phyloP scores from a whole-genome alignment of 2,329 filamentous ascomycete species.

The Fusarium bactridioides region DNA sequence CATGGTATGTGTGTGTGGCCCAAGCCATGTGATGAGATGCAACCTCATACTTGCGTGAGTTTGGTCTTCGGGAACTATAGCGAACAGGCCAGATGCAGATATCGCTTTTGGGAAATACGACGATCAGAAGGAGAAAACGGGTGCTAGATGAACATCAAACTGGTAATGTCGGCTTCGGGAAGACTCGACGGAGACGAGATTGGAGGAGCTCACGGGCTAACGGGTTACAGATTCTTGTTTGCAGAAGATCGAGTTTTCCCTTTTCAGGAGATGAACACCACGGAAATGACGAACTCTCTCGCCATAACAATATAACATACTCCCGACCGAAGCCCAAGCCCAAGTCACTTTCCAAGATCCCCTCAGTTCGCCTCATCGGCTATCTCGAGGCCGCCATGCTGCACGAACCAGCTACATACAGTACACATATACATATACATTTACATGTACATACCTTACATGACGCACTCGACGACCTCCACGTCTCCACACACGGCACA shows the following conservation, averaged over 20 bases:
- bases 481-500: not conserved
- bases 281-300: not conserved
- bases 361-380: not conserved
- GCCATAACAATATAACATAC: not conserved
- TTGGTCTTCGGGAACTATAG: not conserved
- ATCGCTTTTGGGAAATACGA: conserved; percentile 3
- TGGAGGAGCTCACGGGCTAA: conserved; percentile 11
- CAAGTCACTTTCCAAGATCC: not conserved
- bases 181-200: conserved; percentile 18
- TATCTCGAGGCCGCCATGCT: not conserved
- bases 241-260: not conserved
- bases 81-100: not conserved
- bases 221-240: conserved; percentile 28
- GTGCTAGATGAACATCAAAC: not conserved
- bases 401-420: not conserved
- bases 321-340: not conserved
- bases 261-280: not conserved
- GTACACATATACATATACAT: not conserved
- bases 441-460: not conserved
- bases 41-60: not conserved
- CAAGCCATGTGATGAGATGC: not conserved
- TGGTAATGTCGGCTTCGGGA: conserved; percentile 10
- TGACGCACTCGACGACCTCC: not conserved
- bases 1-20: not conserved
- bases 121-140: not conserved